phyloP scores from a whole-genome alignment of 2,329 filamentous ascomycete genomes.

The Pestalotiopsis sp. region DNA sequence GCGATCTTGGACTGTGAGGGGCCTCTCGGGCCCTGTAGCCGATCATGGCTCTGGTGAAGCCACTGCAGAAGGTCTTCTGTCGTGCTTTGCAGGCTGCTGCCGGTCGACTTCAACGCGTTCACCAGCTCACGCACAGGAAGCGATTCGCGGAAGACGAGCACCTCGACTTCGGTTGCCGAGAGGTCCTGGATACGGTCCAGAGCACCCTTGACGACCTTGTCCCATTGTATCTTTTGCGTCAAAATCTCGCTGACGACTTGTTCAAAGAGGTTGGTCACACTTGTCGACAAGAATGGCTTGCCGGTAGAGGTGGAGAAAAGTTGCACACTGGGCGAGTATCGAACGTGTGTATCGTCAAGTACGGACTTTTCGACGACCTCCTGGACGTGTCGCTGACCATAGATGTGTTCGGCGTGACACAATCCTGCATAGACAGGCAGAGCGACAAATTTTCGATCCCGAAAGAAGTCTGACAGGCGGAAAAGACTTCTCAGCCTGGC shows the following conservation, averaged over 20 bases:
- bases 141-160: conserved; percentile 31
- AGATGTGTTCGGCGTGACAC: conserved; percentile 45
- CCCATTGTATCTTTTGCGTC: conserved; percentile 30
- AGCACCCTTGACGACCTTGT: conserved; percentile 28
- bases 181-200: conserved; percentile 19
- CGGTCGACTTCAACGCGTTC: conserved; percentile 20
- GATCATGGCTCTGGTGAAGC: conserved; percentile 15
- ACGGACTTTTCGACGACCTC: conserved; percentile 23
- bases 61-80: conserved; percentile 24
- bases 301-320: conserved; percentile 35
- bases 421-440: conserved; percentile 40
- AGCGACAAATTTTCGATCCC: conserved; percentile 29
- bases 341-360: not conserved
- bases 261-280: conserved; percentile 20
- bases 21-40: conserved; percentile 8
- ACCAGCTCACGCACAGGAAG: conserved; percentile 29
- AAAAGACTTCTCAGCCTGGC: conserved; percentile 32
- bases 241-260: conserved; percentile 28
- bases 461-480: conserved; percentile 30
- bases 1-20: conserved; percentile 58
- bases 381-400: conserved; percentile 30
- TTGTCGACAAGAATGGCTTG: conserved; percentile 20
- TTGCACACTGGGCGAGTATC: conserved; percentile 23
- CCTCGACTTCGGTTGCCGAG: conserved; percentile 18
- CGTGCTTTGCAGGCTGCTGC: not conserved